Evolutionary conservation across 208 protist species (phyloP), one percentile per base, ranked within the genome.

Genomic region (Wallacemonas collosoma): DNA sequence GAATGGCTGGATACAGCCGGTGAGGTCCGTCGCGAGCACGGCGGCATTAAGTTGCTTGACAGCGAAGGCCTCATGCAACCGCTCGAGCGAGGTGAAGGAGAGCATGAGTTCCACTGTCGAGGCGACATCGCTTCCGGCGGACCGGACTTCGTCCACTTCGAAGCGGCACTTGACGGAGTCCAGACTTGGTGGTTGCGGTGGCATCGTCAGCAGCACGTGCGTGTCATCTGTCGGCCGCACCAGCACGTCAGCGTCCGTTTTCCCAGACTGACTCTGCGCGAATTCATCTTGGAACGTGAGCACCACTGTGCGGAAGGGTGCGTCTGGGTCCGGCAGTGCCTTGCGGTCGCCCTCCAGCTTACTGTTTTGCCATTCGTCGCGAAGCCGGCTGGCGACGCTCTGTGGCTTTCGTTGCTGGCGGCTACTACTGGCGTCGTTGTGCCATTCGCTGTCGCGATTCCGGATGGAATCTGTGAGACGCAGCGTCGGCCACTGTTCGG

Each of bases 101-200:
- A 54, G 66, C 51, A 79, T 35, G 8, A 74, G 41, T 2, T 12
- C 17, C 44, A 65, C 57, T 35, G 40, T 47, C 48, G 17, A 2
- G 1, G 43, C 58, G 26, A 66, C 57, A 58, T 70, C 53, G 15
- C 26, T 54, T n/a, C 5, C 15, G 2, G 53, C 73, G 9, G 71
- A 36, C n/a, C 47, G 57, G 3, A 79, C 67, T 53, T 74, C 79
- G 47, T 83, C 79, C 2, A 78, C 71, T 12, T 70, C 47, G 54
- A 75, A 79, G 67, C 69, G 64, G 26, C 41, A 61, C 43, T 71
- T 43, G 36, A 66, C 57, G 40, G 4, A 7, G 14, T 48, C 53
- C 36, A 47, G 15, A 5, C 51, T 64, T 43, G 36, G 53, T 43
- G 51, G 58, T 39, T 58, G 55, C 47, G 35, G 57, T 38, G 47